phyloP scores from a whole-genome alignment of 306 rosid species.

The Citrullus colocynthis region DNA sequence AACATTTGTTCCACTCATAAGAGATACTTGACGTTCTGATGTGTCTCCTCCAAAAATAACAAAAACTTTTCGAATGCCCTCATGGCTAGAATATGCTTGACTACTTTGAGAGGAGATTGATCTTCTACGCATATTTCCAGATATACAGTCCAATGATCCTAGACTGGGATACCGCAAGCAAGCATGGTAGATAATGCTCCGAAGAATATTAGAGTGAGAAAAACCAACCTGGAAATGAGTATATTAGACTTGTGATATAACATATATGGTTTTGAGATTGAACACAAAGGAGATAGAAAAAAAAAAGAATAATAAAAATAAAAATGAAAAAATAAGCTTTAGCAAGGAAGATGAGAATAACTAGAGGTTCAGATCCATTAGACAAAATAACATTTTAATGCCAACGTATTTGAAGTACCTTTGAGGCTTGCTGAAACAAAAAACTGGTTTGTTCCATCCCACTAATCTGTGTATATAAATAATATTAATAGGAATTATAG shows the following conservation, averaged over 20 bases:
- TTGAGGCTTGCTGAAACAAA: slow-evolving; percentile 95
- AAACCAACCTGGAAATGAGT: slow-evolving; percentile 66
- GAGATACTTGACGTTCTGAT: slow-evolving; percentile 98
- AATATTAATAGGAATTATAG: slow-evolving; percentile 6
- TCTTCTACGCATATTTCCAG: slow-evolving; percentile 29
- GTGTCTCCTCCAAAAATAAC: slow-evolving; percentile 93
- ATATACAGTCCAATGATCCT: slow-evolving; percentile 33
- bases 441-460: slow-evolving; percentile 99
- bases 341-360: neutral
- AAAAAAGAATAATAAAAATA: neutral
- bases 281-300: neutral
- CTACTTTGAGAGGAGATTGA: slow-evolving; percentile 24
- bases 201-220: slow-evolving; percentile 83
- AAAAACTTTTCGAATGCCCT: slow-evolving; percentile 51
- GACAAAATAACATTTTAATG: slow-evolving; percentile 5
- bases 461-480: slow-evolving; percentile 53
- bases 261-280: neutral
- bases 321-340: neutral
- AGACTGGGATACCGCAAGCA: slow-evolving; percentile 64
- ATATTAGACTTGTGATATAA: neutral
- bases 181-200: slow-evolving; percentile 72
- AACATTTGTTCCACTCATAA: slow-evolving; percentile 95
- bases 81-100: slow-evolving; percentile 21
- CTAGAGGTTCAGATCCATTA: neutral
- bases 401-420: slow-evolving; percentile 34